Conservation (phyloP, 805 yeast genomes). For the Saccharomycopsis sp. region DNA sequence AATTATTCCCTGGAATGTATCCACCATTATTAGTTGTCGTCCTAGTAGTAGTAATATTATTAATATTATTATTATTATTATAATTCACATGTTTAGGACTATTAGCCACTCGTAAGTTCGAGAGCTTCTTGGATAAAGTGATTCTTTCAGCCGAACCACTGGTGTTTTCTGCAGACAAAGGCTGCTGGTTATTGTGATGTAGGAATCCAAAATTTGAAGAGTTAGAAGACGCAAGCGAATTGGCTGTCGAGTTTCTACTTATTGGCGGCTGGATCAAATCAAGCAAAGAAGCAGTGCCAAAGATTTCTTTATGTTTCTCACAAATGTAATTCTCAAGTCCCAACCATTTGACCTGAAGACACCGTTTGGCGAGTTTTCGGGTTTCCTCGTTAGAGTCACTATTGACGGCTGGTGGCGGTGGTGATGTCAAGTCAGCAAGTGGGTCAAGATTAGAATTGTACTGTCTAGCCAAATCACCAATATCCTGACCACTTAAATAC, state of each 20-base stretch:
- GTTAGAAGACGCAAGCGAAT: conserved; percentile 10
- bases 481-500: conserved; percentile 16
- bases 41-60: too few species aligned
- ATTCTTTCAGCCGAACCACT: conserved; percentile 11
- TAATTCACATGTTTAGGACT: not conserved
- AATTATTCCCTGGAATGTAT: not conserved
- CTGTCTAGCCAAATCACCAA: conserved; percentile 8
- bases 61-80: conserved; percentile 5
- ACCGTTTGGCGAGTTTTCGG: conserved; percentile 17
- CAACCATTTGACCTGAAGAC: conserved; percentile 16
- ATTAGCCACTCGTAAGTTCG: conserved; percentile 14
- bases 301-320: conserved; percentile 2
- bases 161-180: not conserved
- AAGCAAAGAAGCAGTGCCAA: not conserved
- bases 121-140: conserved; percentile 17
- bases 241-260: conserved; percentile 16
- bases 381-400: conserved; percentile 2
- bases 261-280: conserved; percentile 1
- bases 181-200: not conserved
- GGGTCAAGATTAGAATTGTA: conserved; percentile 8
- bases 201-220: conserved; percentile 2
- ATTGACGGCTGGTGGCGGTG: not conserved
- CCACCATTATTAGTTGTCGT: conserved; percentile 3
- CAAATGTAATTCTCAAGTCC: conserved; percentile 14
- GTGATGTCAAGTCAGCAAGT: not conserved